Evolutionary conservation across 495 filamentous ascomycete species (phyloP).

Genomic region (Aspergillus haitiensis): DNA sequence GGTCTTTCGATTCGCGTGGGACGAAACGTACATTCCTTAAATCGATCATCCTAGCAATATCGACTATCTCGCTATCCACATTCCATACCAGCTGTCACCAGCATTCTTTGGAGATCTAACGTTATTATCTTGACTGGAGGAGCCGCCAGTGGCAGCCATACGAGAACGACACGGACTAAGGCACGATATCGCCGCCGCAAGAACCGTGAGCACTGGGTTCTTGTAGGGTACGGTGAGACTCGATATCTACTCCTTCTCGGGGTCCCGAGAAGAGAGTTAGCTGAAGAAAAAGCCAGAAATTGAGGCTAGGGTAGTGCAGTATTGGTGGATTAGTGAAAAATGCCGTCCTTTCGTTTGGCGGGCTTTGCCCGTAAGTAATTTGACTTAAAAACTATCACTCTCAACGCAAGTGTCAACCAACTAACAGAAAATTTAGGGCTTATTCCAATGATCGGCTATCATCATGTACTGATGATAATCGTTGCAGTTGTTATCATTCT

Average conservation of each 20-base stretch:
- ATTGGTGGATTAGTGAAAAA: constrained; percentile 13
- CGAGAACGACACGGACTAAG: neutral
- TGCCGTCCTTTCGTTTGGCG: constrained; percentile 31
- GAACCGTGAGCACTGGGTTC: constrained; percentile 1
- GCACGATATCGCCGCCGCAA: neutral
- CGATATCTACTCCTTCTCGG: constrained; percentile 47
- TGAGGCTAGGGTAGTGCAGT: neutral
- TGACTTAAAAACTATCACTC: neutral
- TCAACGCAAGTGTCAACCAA: neutral
- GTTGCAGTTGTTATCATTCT: constrained; percentile 93
- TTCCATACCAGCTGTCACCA: constrained; percentile 27
- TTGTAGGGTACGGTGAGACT: constrained; percentile 6
- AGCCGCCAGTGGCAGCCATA: neutral
- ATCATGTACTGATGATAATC: constrained; percentile 97
- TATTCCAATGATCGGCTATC: constrained; percentile 94
- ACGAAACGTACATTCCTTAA: constrained; percentile 20
- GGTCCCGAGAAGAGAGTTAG: constrained; percentile 47
- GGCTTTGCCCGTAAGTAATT: constrained; percentile 38
- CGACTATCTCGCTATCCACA: constrained; percentile 25
- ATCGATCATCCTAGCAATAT: constrained; percentile 23
- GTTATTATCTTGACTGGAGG: constrained; percentile 12
- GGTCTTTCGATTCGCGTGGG: constrained; percentile 15
- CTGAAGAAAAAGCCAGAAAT: constrained; percentile 23
- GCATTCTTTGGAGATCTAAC: constrained; percentile 9
- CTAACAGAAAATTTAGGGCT: constrained; percentile 57